phyloP scores from a whole-genome alignment of 31 red algal genomes.

The Asparagopsis taxiformis region DNA sequence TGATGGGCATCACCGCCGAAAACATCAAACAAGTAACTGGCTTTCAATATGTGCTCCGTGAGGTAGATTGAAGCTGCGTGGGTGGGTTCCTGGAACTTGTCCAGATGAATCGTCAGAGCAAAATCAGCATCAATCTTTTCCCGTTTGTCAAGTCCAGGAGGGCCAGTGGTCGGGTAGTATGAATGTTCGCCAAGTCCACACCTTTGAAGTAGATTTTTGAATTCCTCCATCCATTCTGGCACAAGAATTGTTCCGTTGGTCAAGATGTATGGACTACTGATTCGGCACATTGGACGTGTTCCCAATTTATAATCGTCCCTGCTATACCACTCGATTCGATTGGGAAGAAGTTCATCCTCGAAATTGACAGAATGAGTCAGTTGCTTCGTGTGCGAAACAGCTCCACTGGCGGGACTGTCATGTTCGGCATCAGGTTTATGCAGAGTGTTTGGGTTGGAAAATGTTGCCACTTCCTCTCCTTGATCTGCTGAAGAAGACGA shows the following conservation, averaged over 20 bases:
- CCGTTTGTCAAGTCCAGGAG: constrained; percentile 18
- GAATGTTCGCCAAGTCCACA: constrained; percentile 44
- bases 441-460: neutral
- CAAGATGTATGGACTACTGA: constrained; percentile 57
- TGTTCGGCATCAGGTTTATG: neutral
- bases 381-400: neutral
- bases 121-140: constrained; percentile 53
- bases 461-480: neutral
- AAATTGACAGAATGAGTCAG: neutral
- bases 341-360: constrained; percentile 19
- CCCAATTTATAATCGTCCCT: constrained; percentile 56
- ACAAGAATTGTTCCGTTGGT: constrained; percentile 67
- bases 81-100: constrained; percentile 59
- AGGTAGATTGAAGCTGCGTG: constrained; percentile 45
- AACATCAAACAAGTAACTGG: constrained; percentile 56
- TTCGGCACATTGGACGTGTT: constrained; percentile 54
- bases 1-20: constrained; percentile 32
- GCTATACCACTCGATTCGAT: constrained; percentile 65
- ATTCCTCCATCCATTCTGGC: constrained; percentile 51
- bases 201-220: constrained; percentile 39
- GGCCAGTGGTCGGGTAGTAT: constrained; percentile 35
- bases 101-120: constrained; percentile 54
- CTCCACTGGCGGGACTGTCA: neutral
- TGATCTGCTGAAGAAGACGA: neutral
- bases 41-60: constrained; percentile 59